phyloP scores from a whole-genome alignment of 805 yeast species.

The Starmera caribaea region DNA sequence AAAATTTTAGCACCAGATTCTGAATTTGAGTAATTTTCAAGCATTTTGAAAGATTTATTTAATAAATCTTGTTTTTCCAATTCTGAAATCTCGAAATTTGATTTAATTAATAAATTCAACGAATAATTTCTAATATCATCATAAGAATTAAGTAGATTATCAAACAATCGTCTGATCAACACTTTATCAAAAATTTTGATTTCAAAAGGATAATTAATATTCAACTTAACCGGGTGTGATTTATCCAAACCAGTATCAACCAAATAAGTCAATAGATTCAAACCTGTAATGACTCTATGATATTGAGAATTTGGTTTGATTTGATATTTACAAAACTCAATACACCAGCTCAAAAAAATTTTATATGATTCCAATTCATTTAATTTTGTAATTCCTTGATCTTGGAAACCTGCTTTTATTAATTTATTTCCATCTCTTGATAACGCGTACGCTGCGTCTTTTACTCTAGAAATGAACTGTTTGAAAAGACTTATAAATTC shows the following conservation, averaged over 20 bases:
- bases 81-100: constrained; percentile 8
- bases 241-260: constrained; percentile 49
- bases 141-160: constrained; percentile 58
- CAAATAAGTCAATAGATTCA: constrained; percentile 35
- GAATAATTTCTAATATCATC: constrained; percentile 63
- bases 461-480: constrained; percentile 51
- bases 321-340: constrained; percentile 26
- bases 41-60: constrained; percentile 23
- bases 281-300: constrained; percentile 40
- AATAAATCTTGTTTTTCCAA: constrained; percentile 8
- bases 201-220: constrained; percentile 39
- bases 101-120: constrained; percentile 30
- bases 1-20: constrained; percentile 74
- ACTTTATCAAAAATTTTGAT: constrained; percentile 30
- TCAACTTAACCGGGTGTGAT: constrained; percentile 32
- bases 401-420: constrained; percentile 26
- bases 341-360: constrained; percentile 31
- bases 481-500: constrained; percentile 53
- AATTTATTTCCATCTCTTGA: constrained; percentile 40
- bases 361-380: constrained; percentile 23
- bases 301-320: constrained; percentile 50
- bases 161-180: constrained; percentile 41
- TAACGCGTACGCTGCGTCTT: constrained; percentile 57
- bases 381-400: constrained; percentile 25
- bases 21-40: constrained; percentile 45